Evolutionary conservation across 2,329 filamentous ascomycete species (phyloP).

Genomic region (Pyrenophora teres): DNA sequence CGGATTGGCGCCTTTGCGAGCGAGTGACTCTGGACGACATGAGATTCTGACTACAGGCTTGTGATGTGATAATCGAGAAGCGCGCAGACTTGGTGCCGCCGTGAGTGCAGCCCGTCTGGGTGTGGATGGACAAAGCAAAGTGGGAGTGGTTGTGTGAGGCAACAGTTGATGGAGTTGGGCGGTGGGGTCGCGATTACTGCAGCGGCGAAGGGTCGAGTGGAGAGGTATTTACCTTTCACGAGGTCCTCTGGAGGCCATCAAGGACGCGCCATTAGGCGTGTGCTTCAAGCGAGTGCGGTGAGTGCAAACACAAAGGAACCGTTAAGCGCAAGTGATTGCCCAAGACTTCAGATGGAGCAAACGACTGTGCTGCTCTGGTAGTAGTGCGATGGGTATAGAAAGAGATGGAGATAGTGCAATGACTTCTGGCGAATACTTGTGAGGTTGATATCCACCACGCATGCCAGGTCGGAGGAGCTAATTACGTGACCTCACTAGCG

Average conservation of each 20-base stretch:
- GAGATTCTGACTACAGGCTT: conserved; percentile 60
- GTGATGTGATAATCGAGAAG: conserved; percentile 27
- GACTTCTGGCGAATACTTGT: conserved; percentile 7
- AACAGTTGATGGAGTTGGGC: conserved; percentile 13
- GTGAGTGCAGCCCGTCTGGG: conserved; percentile 35
- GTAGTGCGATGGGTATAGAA: conserved; percentile 10
- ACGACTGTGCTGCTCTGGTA: conserved; percentile 9
- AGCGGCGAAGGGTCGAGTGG: conserved; percentile 23
- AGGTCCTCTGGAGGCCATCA: conserved; percentile 36
- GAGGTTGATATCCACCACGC: conserved; percentile 6
- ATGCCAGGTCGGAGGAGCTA: conserved; percentile 11
- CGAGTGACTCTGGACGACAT: conserved; percentile 98
- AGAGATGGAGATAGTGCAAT: conserved; percentile 19
- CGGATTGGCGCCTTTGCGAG: conserved; percentile 87
- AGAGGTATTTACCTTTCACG: conserved; percentile 29
- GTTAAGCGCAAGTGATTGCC: conserved; percentile 11
- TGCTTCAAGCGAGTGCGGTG: conserved; percentile 45
- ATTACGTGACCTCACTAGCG: conserved; percentile 15
- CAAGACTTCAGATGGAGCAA: conserved; percentile 12
- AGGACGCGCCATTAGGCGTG: conserved; percentile 47
- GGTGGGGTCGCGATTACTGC: conserved; percentile 8
- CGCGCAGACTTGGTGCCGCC: conserved; percentile 38
- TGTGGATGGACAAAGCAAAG: conserved; percentile 29
- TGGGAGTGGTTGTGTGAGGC: conserved; percentile 19
- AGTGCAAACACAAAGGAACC: conserved; percentile 25